phyloP scores from a whole-genome alignment of 2,329 filamentous ascomycete genomes.

The Blastomyces percursus region DNA sequence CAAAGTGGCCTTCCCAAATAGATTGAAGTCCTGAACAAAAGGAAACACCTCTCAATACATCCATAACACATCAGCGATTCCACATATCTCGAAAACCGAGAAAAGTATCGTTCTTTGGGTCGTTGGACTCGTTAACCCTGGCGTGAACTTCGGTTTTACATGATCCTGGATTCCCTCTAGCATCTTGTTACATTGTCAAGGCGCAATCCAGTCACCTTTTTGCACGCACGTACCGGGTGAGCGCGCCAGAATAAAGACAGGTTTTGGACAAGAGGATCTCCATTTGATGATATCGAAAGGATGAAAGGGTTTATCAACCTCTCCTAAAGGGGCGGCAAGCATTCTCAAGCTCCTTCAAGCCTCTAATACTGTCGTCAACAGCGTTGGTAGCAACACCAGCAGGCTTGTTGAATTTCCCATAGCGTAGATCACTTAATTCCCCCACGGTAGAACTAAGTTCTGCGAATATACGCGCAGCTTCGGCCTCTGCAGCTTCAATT shows the following conservation, averaged over 20 bases:
- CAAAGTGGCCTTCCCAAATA: neutral
- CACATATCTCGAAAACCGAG: neutral
- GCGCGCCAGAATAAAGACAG: neutral
- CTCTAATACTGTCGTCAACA: constrained; percentile 55
- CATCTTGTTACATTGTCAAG: neutral
- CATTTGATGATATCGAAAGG: neutral
- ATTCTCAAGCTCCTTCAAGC: constrained; percentile 53
- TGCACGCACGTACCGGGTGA: neutral
- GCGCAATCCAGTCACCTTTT: neutral
- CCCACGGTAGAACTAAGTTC: constrained; percentile 57
- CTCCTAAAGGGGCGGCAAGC: constrained; percentile 41
- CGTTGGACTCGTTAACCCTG: neutral
- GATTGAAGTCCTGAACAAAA: neutral
- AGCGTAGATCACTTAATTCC: constrained; percentile 68
- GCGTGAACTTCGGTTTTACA: neutral
- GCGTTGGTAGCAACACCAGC: constrained; percentile 48
- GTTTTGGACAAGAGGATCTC: neutral
- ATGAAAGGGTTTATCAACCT: neutral
- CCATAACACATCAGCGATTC: neutral
- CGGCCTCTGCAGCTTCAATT: constrained; percentile 53
- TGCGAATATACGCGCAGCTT: constrained; percentile 50
- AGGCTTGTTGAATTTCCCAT: constrained; percentile 54
- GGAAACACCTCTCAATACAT: neutral
- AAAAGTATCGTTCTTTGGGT: neutral
- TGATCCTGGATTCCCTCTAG: neutral